phyloP scores from a whole-genome alignment of 108 stramenopile species.

The Nannochloropsis salina region DNA sequence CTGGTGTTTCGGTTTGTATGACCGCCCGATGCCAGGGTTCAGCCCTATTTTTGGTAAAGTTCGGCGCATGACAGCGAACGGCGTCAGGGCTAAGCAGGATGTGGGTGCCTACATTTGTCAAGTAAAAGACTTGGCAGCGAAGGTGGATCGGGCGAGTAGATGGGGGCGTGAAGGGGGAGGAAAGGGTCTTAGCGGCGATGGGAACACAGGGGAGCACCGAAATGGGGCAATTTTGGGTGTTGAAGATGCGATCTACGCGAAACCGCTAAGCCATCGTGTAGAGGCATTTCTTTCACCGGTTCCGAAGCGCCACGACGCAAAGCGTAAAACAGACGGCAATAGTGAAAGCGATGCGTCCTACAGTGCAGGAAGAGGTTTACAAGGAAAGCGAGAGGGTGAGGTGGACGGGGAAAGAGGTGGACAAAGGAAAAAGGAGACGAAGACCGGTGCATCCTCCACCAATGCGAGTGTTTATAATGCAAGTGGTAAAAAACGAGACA shows the following conservation, averaged over 20 bases:
- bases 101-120: neutral
- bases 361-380: no score
- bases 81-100: conserved; percentile 2
- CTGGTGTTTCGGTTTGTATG: conserved; percentile 26
- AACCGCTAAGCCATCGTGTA: neutral
- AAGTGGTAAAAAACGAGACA: neutral
- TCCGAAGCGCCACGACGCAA: neutral
- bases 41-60: conserved; percentile 29
- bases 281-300: neutral
- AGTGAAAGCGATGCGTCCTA: no score
- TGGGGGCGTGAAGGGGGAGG: neutral
- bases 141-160: neutral
- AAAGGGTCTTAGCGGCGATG: neutral
- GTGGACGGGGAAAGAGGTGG: neutral
- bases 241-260: no score
- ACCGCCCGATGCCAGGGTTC: conserved; percentile 9
- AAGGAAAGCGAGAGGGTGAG: neutral
- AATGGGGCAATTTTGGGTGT: no score
- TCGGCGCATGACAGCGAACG: conserved; percentile 23
- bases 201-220: neutral
- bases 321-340: no score
- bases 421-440: neutral
- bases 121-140: neutral
- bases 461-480: neutral
- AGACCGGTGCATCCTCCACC: neutral